Percentiles rank a stretch among this genome's conserved stretches.
Conservation (phyloP, 2,329 filamentous ascomycete species). For the Paraconiothyrium sp. region DNA sequence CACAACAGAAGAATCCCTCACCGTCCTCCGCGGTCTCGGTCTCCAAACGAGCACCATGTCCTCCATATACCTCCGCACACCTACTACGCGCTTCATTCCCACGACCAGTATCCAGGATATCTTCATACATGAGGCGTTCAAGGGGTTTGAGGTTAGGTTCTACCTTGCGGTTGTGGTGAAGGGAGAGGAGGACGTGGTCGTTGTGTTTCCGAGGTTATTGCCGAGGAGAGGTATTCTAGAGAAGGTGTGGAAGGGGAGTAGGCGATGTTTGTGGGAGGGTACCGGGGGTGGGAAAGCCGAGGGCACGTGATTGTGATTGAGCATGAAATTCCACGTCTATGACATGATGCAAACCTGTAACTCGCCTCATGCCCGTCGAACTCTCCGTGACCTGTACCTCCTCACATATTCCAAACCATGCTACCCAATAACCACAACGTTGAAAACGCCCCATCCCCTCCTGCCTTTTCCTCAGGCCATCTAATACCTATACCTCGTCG, state of each 20-base stretch:
- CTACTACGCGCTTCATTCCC: constrained; percentile 81
- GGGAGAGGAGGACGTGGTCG: constrained; percentile 85
- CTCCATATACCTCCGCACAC: constrained; percentile 70
- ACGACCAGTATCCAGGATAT: constrained; percentile 93
- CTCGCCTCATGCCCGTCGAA: not conserved
- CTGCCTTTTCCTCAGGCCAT: not conserved
- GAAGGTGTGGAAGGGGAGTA: constrained; percentile 86
- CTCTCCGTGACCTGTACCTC: too few relatives aligned
- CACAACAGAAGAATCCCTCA: constrained; percentile 77
- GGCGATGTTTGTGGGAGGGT: constrained; percentile 81
- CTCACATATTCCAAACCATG: too few relatives aligned
- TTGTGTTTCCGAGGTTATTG: constrained; percentile 89
- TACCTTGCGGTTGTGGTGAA: constrained; percentile 92
- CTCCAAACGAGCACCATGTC: constrained; percentile 85
- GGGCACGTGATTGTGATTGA: constrained; percentile 1
- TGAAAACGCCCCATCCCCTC: too few relatives aligned
- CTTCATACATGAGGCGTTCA: constrained; percentile 93
- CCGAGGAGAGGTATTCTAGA: constrained; percentile 80
- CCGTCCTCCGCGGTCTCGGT: constrained; percentile 87
- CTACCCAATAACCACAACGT: not conserved
- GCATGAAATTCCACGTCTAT: not conserved
- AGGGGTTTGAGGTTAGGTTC: constrained; percentile 87
- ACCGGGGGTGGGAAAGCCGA: constrained; percentile 9
- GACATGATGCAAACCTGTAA: not conserved
- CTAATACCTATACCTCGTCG: constrained; percentile 74